A percentile compares a stretch with the other conserved stretches of the same genome.
phyloP scores from a whole-genome alignment of 2,329 filamentous ascomycete species.

The Trichoderma arundinaceum region DNA sequence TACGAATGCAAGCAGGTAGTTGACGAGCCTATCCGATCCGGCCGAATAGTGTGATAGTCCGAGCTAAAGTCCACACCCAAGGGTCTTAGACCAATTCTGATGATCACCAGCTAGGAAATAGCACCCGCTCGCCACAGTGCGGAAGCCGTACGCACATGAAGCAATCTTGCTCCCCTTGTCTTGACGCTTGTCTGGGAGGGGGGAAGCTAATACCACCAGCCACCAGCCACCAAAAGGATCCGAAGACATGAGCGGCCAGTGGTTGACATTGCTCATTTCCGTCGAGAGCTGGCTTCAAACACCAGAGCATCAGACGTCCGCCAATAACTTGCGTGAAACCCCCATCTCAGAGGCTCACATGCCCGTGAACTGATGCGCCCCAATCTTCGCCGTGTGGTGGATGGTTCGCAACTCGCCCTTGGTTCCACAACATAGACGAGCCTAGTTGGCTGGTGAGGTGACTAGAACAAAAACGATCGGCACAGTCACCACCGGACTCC shows the following conservation, averaged over 20 bases:
- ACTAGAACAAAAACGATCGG: constrained; percentile 11
- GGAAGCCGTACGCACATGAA: constrained; percentile 13
- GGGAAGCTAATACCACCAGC: background rate
- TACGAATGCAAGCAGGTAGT: background rate
- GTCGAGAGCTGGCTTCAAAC: constrained; percentile 20
- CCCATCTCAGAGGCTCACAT: constrained; percentile 38
- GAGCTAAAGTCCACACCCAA: constrained; percentile 18
- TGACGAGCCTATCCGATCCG: constrained; percentile 28
- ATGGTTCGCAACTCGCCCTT: constrained; percentile 5
- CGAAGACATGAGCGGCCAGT: constrained; percentile 5
- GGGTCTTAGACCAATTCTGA: constrained; percentile 26
- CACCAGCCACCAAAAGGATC: constrained; percentile 14
- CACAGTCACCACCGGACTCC: constrained; percentile 17
- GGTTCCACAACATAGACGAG: constrained; percentile 14
- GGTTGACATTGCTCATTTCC: constrained; percentile 15
- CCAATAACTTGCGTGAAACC: constrained; percentile 19
- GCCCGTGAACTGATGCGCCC: constrained; percentile 39
- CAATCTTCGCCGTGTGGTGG: constrained; percentile 34
- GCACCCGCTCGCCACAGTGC: constrained; percentile 31
- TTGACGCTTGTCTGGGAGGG: constrained; percentile 11
- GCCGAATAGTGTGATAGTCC: constrained; percentile 28
- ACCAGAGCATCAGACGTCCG: constrained; percentile 2
- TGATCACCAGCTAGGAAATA: constrained; percentile 32
- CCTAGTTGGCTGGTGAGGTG: constrained; percentile 6
- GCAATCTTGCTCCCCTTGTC: constrained; percentile 17